Conservation (phyloP, 495 filamentous ascomycete genomes). For the Aspergillus diversus region DNA sequence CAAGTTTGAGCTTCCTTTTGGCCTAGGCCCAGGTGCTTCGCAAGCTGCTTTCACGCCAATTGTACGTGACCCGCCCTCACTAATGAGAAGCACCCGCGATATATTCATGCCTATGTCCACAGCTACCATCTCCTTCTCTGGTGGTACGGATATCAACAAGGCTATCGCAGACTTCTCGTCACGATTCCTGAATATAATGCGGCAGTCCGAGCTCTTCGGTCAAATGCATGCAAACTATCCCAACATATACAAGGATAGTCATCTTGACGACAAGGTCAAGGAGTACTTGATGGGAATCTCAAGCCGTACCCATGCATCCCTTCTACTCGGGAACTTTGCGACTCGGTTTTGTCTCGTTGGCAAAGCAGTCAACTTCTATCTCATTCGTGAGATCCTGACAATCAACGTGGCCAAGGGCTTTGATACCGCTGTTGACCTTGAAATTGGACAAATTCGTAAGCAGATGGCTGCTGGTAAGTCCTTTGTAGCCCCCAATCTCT, state of each 20-base stretch:
- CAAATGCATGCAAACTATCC: conserved; percentile 21
- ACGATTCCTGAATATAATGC: conserved; percentile 17
- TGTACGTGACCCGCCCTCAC: not conserved
- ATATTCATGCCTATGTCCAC: conserved; percentile 4
- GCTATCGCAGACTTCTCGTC: conserved; percentile 15
- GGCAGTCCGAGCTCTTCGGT: conserved; percentile 14
- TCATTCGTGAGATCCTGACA: conserved; percentile 26
- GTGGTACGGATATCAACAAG: not conserved
- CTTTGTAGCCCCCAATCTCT: not conserved
- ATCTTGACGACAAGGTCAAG: conserved; percentile 20
- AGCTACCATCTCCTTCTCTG: not conserved
- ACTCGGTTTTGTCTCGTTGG: conserved; percentile 28
- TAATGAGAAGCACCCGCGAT: not conserved
- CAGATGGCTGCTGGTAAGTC: conserved; percentile 20
- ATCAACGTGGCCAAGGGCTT: conserved; percentile 24
- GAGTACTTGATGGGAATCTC: conserved; percentile 25
- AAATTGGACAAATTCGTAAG: conserved; percentile 23
- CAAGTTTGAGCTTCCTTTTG: conserved; percentile 13
- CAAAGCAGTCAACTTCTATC: conserved; percentile 30
- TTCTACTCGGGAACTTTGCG: conserved; percentile 23
- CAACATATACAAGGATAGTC: conserved; percentile 22
- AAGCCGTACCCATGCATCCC: conserved; percentile 15
- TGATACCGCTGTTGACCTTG: conserved; percentile 19
- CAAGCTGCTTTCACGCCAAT: not conserved
- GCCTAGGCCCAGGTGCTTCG: not conserved